Percentiles rank a stretch among this genome's conserved stretches.
Conservation (phyloP, 75 land plant species). For the Adiantum capillusveneris region DNA sequence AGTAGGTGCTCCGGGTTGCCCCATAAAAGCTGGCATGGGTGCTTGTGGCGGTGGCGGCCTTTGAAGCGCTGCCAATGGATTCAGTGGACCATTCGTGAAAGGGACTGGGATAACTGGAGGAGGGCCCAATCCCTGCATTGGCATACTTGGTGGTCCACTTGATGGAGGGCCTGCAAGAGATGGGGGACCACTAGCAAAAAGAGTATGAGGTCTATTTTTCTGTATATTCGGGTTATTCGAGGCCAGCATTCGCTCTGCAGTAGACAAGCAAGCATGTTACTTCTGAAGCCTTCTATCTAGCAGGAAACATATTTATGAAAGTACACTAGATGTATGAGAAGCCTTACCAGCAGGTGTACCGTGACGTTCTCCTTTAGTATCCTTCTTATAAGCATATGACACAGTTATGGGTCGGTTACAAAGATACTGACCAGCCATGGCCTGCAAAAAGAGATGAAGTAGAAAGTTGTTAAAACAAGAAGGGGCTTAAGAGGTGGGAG, state of each 20-base stretch:
- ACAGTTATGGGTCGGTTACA: constrained; percentile 92
- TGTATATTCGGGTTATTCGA: constrained; percentile 71
- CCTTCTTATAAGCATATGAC: constrained; percentile 98
- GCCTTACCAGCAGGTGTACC: constrained; percentile 86
- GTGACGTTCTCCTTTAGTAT: constrained; percentile 97
- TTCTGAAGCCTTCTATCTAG: neutral
- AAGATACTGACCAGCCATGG: constrained; percentile 95
- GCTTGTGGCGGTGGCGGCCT: constrained; percentile 32
- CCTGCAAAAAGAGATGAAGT: constrained; percentile 33
- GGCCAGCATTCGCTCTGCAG: constrained; percentile 84
- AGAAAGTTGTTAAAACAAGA: too few relatives aligned
- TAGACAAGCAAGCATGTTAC: neutral
- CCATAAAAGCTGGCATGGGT: neutral
- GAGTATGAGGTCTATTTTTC: constrained; percentile 82
- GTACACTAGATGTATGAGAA: neutral
- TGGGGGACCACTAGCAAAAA: constrained; percentile 95
- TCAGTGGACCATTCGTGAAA: constrained; percentile 39
- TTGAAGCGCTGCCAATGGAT: constrained; percentile 30
- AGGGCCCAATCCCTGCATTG: constrained; percentile 17
- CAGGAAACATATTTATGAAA: neutral
- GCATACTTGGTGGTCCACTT: constrained; percentile 35
- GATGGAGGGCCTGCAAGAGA: constrained; percentile 41
- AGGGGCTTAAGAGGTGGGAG: too few relatives aligned
- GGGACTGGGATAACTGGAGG: constrained; percentile 32
- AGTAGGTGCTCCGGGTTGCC: constrained; percentile 6